These are phyloP conservation scores for Pseudomicrostroma phylloplanum DNA, from an alignment of 1,284 basidiomycete genomes.

Conservation along the genomic window DNA sequence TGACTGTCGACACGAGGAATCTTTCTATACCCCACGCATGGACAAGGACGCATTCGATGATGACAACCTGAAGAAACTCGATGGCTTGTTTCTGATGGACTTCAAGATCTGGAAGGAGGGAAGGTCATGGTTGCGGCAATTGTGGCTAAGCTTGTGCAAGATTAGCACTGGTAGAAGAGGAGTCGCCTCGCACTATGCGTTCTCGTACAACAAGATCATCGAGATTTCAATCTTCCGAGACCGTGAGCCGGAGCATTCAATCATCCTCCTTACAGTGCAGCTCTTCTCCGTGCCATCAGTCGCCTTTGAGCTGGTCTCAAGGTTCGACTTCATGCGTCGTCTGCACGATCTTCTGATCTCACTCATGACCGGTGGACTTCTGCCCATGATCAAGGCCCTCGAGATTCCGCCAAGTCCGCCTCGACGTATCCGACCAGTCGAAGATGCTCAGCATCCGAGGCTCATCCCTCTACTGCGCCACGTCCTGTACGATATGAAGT, in stretches of 20 bases:
- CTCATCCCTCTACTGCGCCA: conserved; percentile 39
- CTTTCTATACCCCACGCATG: conserved; percentile 21
- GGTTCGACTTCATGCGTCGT: conserved; percentile 30
- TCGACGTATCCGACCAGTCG: too few relatives aligned
- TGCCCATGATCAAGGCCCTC: conserved; percentile 19
- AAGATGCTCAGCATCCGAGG: too few relatives aligned
- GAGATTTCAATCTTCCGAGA: conserved; percentile 48
- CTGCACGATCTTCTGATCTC: conserved; percentile 40
- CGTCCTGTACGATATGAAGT: conserved; percentile 47
- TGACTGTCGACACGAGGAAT: not conserved
- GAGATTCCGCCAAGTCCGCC: conserved; percentile 23
- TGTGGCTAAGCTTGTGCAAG: conserved; percentile 71
- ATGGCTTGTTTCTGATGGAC: conserved; percentile 44
- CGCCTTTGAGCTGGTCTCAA: conserved; percentile 35
- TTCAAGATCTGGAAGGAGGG: conserved; percentile 47
- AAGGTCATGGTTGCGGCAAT: conserved; percentile 69
- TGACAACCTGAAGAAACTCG: conserved; percentile 32
- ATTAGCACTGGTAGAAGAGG: conserved; percentile 6
- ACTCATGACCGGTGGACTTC: conserved; percentile 34
- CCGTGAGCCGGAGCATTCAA: conserved; percentile 48
- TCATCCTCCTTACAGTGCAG: conserved; percentile 46
- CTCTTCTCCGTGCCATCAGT: conserved; percentile 49
- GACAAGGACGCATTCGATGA: conserved; percentile 38
- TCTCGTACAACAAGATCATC: conserved; percentile 40
- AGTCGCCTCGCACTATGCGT: conserved; percentile 24